phyloP scores from a whole-genome alignment of 192 early-diverging fungal genomes.

The Gaertneriomyces semiglobifer region DNA sequence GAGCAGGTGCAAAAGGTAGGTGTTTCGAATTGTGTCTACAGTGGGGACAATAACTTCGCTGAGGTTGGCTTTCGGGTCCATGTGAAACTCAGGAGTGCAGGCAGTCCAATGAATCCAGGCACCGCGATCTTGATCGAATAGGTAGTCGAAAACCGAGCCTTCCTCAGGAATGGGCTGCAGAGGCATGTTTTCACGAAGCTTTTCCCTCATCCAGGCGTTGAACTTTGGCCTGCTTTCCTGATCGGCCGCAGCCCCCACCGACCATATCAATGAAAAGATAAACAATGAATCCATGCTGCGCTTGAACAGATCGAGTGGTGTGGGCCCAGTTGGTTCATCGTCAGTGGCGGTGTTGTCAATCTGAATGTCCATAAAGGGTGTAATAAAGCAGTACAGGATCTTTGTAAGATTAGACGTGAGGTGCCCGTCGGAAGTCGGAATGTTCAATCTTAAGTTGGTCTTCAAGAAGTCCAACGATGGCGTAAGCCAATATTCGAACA shows the following conservation, averaged over 20 bases:
- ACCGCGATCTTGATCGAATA: conserved; percentile 41
- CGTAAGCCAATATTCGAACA: conserved; percentile 53
- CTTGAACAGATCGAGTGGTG: conserved; percentile 36
- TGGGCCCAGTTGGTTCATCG: conserved; percentile 6
- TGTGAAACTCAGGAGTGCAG: conserved; percentile 42
- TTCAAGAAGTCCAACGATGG: conserved; percentile 43
- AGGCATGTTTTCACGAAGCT: conserved; percentile 19
- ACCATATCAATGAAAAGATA: conserved; percentile 58
- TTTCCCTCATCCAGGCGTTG: conserved; percentile 46
- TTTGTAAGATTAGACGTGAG: conserved; percentile 49
- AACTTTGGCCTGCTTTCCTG: conserved; percentile 54
- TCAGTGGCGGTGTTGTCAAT: conserved; percentile 6
- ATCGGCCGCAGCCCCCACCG: conserved; percentile 57
- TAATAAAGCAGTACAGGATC: conserved; percentile 46
- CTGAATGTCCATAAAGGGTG: conserved; percentile 32
- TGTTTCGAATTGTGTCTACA: conserved; percentile 59
- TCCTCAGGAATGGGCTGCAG: conserved; percentile 33
- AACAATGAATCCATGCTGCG: conserved; percentile 51
- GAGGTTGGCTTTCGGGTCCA: conserved; percentile 40
- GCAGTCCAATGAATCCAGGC: conserved; percentile 56
- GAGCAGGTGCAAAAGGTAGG: conserved; percentile 52
- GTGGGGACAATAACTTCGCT: conserved; percentile 55
- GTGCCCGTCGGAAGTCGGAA: conserved; percentile 55
- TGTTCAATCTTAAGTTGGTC: conserved; percentile 47
- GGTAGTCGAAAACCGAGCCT: conserved; percentile 55